A percentile compares a stretch with the other conserved stretches of the same genome.
phyloP scores from a whole-genome alignment of 768 basidiomycete species.

The Nevesoporus exiguus region DNA sequence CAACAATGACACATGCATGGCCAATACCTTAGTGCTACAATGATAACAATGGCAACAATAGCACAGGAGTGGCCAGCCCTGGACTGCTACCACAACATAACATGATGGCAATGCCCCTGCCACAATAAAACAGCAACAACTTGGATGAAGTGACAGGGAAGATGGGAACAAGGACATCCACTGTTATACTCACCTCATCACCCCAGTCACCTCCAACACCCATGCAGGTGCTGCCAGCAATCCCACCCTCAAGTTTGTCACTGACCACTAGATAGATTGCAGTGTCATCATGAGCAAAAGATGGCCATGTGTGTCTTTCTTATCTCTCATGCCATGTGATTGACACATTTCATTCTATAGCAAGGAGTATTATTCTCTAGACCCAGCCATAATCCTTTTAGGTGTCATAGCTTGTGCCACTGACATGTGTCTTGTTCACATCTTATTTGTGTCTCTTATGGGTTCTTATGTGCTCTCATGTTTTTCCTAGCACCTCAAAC shows the following conservation, averaged over 20 bases:
- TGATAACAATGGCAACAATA: too few species aligned
- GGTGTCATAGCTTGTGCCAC: conserved; percentile 72
- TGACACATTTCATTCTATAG: conserved; percentile 28
- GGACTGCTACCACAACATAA: too few species aligned
- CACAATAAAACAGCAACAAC: too few species aligned
- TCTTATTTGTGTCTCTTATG: neutral
- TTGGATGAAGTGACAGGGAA: too few species aligned
- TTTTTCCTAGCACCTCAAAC: conserved; percentile 39
- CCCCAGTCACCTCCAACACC: conserved; percentile 49
- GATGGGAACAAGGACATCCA: too few species aligned
- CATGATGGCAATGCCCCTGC: too few species aligned
- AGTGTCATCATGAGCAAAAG: conserved; percentile 53
- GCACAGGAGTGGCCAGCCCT: too few species aligned
- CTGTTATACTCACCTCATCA: conserved; percentile 53
- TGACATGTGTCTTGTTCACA: conserved; percentile 46
- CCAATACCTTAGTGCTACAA: too few species aligned
- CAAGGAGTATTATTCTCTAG: conserved; percentile 65
- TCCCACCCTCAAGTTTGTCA: conserved; percentile 31
- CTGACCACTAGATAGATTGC: conserved; percentile 70
- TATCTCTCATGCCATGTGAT: neutral
- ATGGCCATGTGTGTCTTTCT: conserved; percentile 45
- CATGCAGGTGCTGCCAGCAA: conserved; percentile 34
- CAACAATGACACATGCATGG: too few species aligned
- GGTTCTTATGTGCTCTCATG: neutral
- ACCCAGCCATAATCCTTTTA: conserved; percentile 78